Percentiles rank a stretch among this genome's conserved stretches.
phyloP scores from a whole-genome alignment of 192 early-diverging fungal genomes.

The Entomortierella parvispora region DNA sequence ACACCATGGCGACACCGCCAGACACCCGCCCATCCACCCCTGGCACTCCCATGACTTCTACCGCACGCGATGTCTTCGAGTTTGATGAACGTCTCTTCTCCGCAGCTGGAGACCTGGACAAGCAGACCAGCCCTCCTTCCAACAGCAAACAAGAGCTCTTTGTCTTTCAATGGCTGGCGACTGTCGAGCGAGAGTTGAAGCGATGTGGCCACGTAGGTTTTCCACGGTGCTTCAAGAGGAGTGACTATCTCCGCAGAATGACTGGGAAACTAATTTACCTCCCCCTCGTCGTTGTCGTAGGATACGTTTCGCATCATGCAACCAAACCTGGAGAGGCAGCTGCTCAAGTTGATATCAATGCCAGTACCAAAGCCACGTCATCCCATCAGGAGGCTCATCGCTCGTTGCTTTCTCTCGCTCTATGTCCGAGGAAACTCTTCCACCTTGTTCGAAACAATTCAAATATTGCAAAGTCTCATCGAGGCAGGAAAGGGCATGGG shows the following conservation, averaged over 20 bases:
- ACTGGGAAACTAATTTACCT: no score
- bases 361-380: slow-evolving; percentile 69
- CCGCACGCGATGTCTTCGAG: slow-evolving; percentile 46
- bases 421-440: slow-evolving; percentile 81
- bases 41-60: slow-evolving; percentile 37
- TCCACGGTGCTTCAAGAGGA: background rate
- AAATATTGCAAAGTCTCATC: slow-evolving; percentile 67
- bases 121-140: slow-evolving; percentile 35
- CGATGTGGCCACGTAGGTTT: slow-evolving; percentile 55
- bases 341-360: slow-evolving; percentile 76
- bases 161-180: slow-evolving; percentile 91
- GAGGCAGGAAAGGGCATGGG: slow-evolving; percentile 66
- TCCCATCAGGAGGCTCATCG: slow-evolving; percentile 77
- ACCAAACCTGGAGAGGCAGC: slow-evolving; percentile 74
- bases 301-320: slow-evolving; percentile 72
- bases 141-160: slow-evolving; percentile 80
- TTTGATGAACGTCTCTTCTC: slow-evolving; percentile 42
- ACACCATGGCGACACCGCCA: slow-evolving; percentile 31
- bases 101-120: slow-evolving; percentile 44
- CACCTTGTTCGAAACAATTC: slow-evolving; percentile 82
- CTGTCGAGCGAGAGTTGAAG: slow-evolving; percentile 80
- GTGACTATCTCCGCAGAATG: background rate
- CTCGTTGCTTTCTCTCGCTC: slow-evolving; percentile 72
- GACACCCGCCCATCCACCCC: slow-evolving; percentile 48
- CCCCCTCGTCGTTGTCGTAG: slow-evolving; percentile 29